A percentile compares a stretch with the other conserved stretches of the same genome.
phyloP scores from a whole-genome alignment of 2,329 filamentous ascomycete genomes.

The Colletotrichum melonis region DNA sequence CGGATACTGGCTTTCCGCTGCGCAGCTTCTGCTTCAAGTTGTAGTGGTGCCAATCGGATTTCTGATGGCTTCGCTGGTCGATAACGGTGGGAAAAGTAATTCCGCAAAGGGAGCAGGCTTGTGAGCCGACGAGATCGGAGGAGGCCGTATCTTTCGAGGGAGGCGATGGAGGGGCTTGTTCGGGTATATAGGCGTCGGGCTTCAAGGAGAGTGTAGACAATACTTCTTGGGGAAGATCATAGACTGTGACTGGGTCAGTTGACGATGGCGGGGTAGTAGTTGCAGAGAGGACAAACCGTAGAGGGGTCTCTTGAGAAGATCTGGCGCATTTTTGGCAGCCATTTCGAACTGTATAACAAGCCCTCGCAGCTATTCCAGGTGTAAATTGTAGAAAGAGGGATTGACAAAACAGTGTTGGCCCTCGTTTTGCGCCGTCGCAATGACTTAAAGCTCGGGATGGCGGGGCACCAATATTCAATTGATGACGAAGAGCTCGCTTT shows the following conservation, averaged over 20 bases:
- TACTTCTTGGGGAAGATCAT: conserved; percentile 82
- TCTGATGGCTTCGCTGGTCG: conserved; percentile 87
- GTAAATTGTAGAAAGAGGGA: background rate
- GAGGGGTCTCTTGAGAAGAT: conserved; percentile 61
- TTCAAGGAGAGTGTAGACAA: conserved; percentile 72
- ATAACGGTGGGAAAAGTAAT: conserved; percentile 77
- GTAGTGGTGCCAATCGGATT: conserved; percentile 92
- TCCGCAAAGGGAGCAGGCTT: conserved; percentile 84
- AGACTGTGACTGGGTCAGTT: conserved; percentile 66
- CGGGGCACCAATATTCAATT: conserved; percentile 1
- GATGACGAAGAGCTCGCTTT: conserved; percentile 19
- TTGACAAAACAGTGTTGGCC: background rate
- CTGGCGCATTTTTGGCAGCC: conserved; percentile 54
- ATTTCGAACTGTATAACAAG: conserved; percentile 38
- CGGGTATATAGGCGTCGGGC: conserved; percentile 42
- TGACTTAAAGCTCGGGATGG: conserved; percentile 20
- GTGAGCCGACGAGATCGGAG: conserved; percentile 67
- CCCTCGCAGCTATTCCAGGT: background rate
- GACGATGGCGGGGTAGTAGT: conserved; percentile 24
- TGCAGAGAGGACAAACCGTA: conserved; percentile 53
- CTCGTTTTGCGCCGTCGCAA: conserved; percentile 7
- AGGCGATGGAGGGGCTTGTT: conserved; percentile 37
- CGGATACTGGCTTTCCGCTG: conserved; percentile 76
- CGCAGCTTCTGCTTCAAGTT: conserved; percentile 93
- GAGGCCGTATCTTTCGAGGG: conserved; percentile 34